Conservation (phyloP, 352 stramenopile genomes). For the Phytophthora citrophthora region DNA sequence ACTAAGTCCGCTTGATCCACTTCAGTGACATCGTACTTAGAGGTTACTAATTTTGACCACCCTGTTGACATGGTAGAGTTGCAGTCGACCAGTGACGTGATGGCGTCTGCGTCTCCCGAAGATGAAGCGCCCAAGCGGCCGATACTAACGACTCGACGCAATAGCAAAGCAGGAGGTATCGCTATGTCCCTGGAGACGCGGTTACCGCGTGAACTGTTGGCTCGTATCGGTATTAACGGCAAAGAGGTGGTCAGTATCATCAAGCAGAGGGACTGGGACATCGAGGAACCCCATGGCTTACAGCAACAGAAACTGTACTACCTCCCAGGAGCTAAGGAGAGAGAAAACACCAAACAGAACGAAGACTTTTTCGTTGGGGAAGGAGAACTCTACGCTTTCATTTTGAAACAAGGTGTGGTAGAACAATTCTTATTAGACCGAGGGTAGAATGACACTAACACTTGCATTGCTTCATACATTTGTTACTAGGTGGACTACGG, state of each 20-base stretch:
- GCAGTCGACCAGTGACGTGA: neutral
- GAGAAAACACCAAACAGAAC: neutral
- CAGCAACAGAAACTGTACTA: slow-evolving; percentile 40
- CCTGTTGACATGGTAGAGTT: slow-evolving; percentile 8
- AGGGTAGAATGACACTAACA: slow-evolving; percentile 1
- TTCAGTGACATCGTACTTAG: neutral
- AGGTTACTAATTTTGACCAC: neutral
- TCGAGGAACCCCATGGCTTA: slow-evolving; percentile 27
- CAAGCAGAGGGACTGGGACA: slow-evolving; percentile 22
- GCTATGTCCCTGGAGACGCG: slow-evolving; percentile 31
- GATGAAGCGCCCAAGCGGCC: neutral
- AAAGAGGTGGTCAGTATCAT: slow-evolving; percentile 43
- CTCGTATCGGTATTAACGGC: slow-evolving; percentile 33
- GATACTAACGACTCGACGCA: slow-evolving; percentile 3
- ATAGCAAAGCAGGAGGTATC: slow-evolving; percentile 13
- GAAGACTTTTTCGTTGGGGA: slow-evolving; percentile 41
- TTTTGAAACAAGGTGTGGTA: slow-evolving; percentile 36
- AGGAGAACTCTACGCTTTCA: slow-evolving; percentile 44
- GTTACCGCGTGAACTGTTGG: slow-evolving; percentile 28
- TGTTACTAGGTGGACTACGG: slow-evolving; percentile 22
- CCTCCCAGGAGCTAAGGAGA: slow-evolving; percentile 9
- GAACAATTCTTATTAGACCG: neutral
- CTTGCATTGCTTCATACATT: neutral
- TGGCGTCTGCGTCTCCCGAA: neutral
- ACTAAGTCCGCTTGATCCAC: neutral